phyloP scores from a whole-genome alignment of 2,329 filamentous ascomycete genomes.

The Aspergillus sp. region DNA sequence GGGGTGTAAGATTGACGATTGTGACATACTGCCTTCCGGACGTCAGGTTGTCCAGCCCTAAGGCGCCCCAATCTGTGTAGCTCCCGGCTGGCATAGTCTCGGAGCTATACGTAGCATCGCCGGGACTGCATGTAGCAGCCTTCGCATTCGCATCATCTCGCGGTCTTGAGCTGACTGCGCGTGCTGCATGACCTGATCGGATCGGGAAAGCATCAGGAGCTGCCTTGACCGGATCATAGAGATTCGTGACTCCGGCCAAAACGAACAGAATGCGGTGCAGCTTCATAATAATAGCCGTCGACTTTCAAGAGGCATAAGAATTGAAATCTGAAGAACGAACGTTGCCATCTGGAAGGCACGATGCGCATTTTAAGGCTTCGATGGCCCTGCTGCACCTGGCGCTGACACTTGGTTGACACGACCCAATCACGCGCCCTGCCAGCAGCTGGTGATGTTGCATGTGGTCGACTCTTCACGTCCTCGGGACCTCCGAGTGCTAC shows the following conservation, averaged over 20 bases:
- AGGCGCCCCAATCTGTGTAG: conserved; percentile 15
- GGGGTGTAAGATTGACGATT: conserved; percentile 15
- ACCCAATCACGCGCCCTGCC: neutral
- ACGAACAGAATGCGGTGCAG: neutral
- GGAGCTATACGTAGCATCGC: conserved; percentile 12
- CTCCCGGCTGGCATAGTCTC: conserved; percentile 13
- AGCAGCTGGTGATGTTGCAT: conserved; percentile 6
- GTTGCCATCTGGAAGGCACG: neutral
- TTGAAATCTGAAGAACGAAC: neutral
- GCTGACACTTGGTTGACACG: neutral
- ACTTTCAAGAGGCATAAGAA: neutral
- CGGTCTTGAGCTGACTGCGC: no score
- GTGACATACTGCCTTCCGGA: conserved; percentile 14
- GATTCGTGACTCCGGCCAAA: neutral
- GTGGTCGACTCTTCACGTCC: neutral
- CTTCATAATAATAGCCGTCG: neutral
- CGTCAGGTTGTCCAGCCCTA: conserved; percentile 5
- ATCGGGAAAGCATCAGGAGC: neutral
- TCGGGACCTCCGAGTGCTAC: neutral
- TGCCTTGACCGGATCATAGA: neutral
- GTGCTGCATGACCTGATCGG: neutral
- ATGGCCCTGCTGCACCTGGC: neutral
- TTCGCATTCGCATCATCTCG: neutral
- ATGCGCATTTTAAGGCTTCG: neutral
- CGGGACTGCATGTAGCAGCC: conserved; percentile 1